phyloP scores from a whole-genome alignment of 2,329 filamentous ascomycete genomes.

The Ceratocystis huliohia region DNA sequence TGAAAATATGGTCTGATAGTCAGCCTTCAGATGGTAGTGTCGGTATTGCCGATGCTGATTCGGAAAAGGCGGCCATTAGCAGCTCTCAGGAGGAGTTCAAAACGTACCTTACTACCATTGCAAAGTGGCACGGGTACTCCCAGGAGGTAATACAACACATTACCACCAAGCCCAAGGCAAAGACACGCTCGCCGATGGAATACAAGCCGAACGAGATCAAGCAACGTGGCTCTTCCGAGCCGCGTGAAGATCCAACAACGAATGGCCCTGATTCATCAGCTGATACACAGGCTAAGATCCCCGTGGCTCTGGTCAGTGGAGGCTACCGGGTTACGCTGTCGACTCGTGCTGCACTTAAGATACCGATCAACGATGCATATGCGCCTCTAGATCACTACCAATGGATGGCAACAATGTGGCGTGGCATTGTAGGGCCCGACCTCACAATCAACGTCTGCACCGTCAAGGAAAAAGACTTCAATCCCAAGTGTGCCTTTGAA shows the following conservation, averaged over 20 bases:
- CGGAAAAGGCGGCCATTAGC: slow-evolving; percentile 4
- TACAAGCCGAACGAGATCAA: slow-evolving; percentile 11
- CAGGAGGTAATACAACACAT: slow-evolving; percentile 51
- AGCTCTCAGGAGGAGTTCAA: slow-evolving; percentile 28
- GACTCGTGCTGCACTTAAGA: slow-evolving; percentile 58
- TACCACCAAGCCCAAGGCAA: slow-evolving; percentile 25
- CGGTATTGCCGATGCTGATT: slow-evolving; percentile 16
- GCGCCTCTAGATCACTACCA: slow-evolving; percentile 86
- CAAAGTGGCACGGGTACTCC: slow-evolving; percentile 63
- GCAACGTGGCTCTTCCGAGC: background rate
- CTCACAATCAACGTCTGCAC: slow-evolving; percentile 55
- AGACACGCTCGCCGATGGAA: slow-evolving; percentile 13
- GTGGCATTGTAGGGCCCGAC: slow-evolving; percentile 71
- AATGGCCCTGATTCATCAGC: background rate
- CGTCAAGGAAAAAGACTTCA: slow-evolving; percentile 29
- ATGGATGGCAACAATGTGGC: slow-evolving; percentile 92
- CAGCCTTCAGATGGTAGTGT: slow-evolving; percentile 4
- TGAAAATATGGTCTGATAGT: slow-evolving; percentile 36
- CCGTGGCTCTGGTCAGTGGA: slow-evolving; percentile 58
- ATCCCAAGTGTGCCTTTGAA: slow-evolving; percentile 34
- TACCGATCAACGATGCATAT: slow-evolving; percentile 67
- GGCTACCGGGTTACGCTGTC: slow-evolving; percentile 70
- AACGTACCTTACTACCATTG: slow-evolving; percentile 55
- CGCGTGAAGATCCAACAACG: background rate
- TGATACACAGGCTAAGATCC: background rate